These are phyloP conservation scores for Chrysosporium queenslandicum DNA, from an alignment of 2,329 filamentous ascomycete species.

Conservation along the genomic window DNA sequence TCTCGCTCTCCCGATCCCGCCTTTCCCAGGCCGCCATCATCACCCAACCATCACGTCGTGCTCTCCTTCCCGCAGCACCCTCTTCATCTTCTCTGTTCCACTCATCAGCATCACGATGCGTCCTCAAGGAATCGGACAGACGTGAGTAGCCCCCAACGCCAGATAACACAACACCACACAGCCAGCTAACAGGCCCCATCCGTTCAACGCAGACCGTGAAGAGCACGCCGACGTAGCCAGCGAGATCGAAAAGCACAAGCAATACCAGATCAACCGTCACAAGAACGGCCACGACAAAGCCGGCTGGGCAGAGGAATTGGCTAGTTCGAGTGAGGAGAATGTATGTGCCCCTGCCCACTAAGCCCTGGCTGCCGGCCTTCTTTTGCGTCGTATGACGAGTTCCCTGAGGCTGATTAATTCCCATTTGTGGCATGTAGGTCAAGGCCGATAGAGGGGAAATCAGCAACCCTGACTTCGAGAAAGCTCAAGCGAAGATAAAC, in stretches of 20 bases:
- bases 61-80: constrained; percentile 1
- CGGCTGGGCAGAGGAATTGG: constrained; percentile 68
- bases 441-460: constrained; percentile 52
- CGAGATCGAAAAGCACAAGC: constrained; percentile 48
- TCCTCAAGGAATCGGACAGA: constrained; percentile 30
- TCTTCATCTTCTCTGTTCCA: constrained; percentile 20
- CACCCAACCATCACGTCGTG: constrained; percentile 7
- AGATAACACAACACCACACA: not conserved
- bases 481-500: constrained; percentile 38
- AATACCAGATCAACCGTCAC: constrained; percentile 45
- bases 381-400: not conserved
- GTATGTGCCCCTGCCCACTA: constrained; percentile 35
- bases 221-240: constrained; percentile 26
- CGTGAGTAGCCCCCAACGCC: constrained; percentile 20
- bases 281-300: constrained; percentile 48
- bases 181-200: not conserved
- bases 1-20: constrained; percentile 21
- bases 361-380: not conserved
- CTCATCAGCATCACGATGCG: constrained; percentile 21
- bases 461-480: constrained; percentile 16
- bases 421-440: constrained; percentile 25
- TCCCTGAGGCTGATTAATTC: not conserved
- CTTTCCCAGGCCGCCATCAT: constrained; percentile 17
- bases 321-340: constrained; percentile 68
- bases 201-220: constrained; percentile 6